phyloP scores from a whole-genome alignment of 768 basidiomycete genomes.

The Russula sp. region DNA sequence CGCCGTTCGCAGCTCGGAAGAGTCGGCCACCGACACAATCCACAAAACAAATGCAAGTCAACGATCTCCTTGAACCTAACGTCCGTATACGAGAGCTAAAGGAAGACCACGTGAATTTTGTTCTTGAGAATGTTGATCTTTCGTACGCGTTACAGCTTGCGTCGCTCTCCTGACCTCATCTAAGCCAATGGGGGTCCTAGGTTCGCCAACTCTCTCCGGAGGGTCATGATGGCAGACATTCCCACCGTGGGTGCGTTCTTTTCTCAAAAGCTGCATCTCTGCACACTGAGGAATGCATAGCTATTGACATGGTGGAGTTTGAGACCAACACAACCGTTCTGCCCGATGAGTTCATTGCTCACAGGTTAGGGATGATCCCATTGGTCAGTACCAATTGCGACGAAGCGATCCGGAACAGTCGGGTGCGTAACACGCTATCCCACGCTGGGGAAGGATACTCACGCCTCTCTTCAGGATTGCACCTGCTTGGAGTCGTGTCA shows the following conservation, averaged over 20 bases:
- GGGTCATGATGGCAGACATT: slow-evolving; percentile 94
- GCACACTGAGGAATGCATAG: slow-evolving; percentile 37
- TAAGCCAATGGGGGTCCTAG: slow-evolving; percentile 36
- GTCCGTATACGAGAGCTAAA: slow-evolving; percentile 82
- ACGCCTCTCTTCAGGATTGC: slow-evolving; percentile 62
- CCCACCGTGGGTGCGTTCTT: slow-evolving; percentile 80
- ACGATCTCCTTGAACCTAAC: slow-evolving; percentile 49
- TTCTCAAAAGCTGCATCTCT: background rate
- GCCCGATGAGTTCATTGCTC: slow-evolving; percentile 96
- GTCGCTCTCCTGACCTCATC: slow-evolving; percentile 7
- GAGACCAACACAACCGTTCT: slow-evolving; percentile 86
- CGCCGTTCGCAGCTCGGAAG: no score
- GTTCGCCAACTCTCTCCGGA: slow-evolving; percentile 89
- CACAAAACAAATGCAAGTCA: slow-evolving; percentile 32
- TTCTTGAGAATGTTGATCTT: slow-evolving; percentile 93
- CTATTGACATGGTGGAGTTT: slow-evolving; percentile 96
- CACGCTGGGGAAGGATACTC: background rate
- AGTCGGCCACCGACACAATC: background rate
- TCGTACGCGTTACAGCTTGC: slow-evolving; percentile 51
- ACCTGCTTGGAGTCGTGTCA: slow-evolving; percentile 79
- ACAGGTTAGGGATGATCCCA: slow-evolving; percentile 92
- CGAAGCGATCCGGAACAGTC: slow-evolving; percentile 75
- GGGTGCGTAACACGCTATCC: slow-evolving; percentile 39
- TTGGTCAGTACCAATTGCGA: slow-evolving; percentile 83
- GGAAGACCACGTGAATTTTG: slow-evolving; percentile 83